Conservation (phyloP, 768 basidiomycete species). For the Brasilioporus rufonigricans region DNA sequence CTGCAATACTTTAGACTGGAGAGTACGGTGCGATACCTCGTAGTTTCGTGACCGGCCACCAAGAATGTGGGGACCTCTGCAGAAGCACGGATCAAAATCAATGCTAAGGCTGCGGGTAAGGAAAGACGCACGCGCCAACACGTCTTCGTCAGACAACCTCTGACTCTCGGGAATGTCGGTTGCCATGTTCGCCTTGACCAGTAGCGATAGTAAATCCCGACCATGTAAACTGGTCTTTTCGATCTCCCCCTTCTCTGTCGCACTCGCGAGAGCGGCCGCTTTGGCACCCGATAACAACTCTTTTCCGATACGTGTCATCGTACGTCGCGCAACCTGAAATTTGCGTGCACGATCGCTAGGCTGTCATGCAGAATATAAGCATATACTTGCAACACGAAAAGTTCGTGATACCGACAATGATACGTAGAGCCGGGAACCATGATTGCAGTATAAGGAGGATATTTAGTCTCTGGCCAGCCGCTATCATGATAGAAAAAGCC, state of each 20-base stretch:
- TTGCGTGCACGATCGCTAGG: too few relatives aligned
- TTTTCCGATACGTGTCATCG: constrained; percentile 51
- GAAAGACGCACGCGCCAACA: constrained; percentile 41
- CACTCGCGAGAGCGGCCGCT: constrained; percentile 27
- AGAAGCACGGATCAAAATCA: background rate
- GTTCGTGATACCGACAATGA: constrained; percentile 33
- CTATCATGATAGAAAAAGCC: constrained; percentile 31
- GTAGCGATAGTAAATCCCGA: too few relatives aligned
- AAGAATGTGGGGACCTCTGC: constrained; percentile 62
- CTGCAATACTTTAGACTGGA: too few relatives aligned
- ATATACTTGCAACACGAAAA: background rate
- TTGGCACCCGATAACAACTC: too few relatives aligned
- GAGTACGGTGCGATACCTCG: constrained; percentile 38
- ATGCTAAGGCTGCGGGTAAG: background rate
- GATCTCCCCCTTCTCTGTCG: constrained; percentile 28
- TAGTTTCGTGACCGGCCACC: constrained; percentile 59
- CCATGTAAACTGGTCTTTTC: too few relatives aligned
- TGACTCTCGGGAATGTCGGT: too few relatives aligned
- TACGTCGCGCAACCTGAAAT: constrained; percentile 31
- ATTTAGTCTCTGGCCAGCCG: background rate
- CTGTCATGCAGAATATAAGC: background rate
- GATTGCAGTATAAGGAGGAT: constrained; percentile 33
- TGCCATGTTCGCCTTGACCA: too few relatives aligned
- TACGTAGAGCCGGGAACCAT: constrained; percentile 37
- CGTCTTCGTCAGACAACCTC: too few relatives aligned